Evolutionary conservation across 1,284 basidiomycete genomes (phyloP), one percentile per base, ranked within the genome.

Genomic region (Phlebopus sp.): DNA sequence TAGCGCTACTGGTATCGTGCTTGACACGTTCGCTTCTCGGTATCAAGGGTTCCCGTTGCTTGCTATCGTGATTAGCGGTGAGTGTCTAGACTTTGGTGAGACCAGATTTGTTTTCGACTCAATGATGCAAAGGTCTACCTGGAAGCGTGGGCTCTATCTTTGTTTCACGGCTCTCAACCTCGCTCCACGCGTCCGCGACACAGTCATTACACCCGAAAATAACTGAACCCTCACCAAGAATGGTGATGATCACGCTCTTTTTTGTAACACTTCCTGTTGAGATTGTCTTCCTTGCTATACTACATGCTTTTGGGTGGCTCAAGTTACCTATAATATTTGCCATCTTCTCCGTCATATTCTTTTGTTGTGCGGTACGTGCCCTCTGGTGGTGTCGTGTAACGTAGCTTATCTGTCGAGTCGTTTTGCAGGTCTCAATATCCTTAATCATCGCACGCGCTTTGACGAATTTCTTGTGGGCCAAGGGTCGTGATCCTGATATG

Each of bases 101-200:
- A 8, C 10, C 9, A 29, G 17, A 8, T 18, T 19, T 15, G 35
- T 30, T 45, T 8, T 27, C 44, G 9, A 35, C 38, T 52, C 18
- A 49, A 27, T 11, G 38, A 39, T 23, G 23, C 29, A 54, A 23
- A 84, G 90, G 90, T 48, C 70, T 97, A 6, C 89, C 90, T 0
- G 92, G 95, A 11, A 86, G 87, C 21, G 87, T 94, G 2, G 94
- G 94, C 7, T 86, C 92, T 8, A 92, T 99, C 58, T 88, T 95
- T 56, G 86, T 94, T 18, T 97, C 94, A 2, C 80, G 96, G 7
- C 76, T 97, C 4, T 94, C 92, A 1, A 98, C 95, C 0, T 75
- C 84, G 0, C 73, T 95, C 18, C 93, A 96, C 51, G 79, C 83
- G 3, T 73, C 78, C 0, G 69, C 75, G n/a, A 52, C 56, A 37